Evolutionary conservation across 371 early-diverging fungal species (phyloP), one percentile per base, ranked within the genome.

Genomic region (Mortierella sp.): DNA sequence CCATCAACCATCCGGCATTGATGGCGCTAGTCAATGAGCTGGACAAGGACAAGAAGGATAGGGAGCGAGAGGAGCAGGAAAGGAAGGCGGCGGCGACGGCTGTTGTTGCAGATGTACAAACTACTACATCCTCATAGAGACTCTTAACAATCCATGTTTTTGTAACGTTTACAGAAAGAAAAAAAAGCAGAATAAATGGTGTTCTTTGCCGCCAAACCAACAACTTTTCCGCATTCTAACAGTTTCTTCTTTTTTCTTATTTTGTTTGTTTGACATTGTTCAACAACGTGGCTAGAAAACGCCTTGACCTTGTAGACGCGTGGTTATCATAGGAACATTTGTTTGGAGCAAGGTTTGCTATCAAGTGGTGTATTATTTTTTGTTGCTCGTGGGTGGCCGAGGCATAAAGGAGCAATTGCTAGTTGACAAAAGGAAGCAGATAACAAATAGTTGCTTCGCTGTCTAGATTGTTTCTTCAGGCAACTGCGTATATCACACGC

Each of bases 1-100:
- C 82, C 14, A 52, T 80, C 28, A 85, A 82, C n/a, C 82, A 77
- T 70, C 72, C 82, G 21, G 86, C 86, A 9, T 70, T 85, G 28
- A 80, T 79, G 82, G 86, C 86, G n/a, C 76, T 85, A 28, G 86
- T 85, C 26, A 85, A 85, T 54, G 86, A 85, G 14, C 24, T 85
- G 74, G 86, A 85, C 24, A 82, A 79, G 70, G 78, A 85, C 48
- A 81, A 75, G 73, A 79, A 82, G n/a, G 75, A 79, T 48, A 72
- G 75, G 72, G 80, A 80, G 58, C 48, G 31, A 52, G 74, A 75
- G 74, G 42, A 58, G 28, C 79, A 73, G 31, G 70, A 52, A 10
- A 63, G 77, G 45, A 63, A 34, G 42, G 63, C 72, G 48, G 54
- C 79, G 38, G 48, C 55, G 73, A 52, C n/a, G 10, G 73, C 6